phyloP scores from a whole-genome alignment of 805 yeast genomes.

The Priceomyces haplophilus region DNA sequence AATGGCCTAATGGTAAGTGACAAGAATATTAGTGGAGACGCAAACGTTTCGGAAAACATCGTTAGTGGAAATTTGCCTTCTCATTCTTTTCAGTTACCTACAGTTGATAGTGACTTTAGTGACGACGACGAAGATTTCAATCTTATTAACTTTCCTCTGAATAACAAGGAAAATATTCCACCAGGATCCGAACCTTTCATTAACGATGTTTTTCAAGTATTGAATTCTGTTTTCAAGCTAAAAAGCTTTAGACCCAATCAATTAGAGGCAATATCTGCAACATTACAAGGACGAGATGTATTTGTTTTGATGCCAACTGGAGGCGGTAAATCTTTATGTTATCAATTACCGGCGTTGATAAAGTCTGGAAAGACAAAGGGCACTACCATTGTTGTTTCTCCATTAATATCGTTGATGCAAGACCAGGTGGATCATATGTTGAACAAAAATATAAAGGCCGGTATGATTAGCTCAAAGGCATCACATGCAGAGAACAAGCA shows the following conservation, averaged over 20 bases:
- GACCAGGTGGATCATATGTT: constrained; percentile 87
- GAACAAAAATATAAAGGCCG: constrained; percentile 69
- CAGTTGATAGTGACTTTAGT: constrained; percentile 21
- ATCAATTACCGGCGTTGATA: constrained; percentile 89
- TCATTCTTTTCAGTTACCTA: background rate
- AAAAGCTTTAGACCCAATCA: constrained; percentile 76
- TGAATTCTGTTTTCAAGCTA: constrained; percentile 61
- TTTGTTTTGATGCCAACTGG: constrained; percentile 98
- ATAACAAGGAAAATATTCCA: constrained; percentile 17
- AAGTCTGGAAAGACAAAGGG: constrained; percentile 73
- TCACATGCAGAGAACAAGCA: constrained; percentile 58
- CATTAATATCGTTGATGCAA: constrained; percentile 93
- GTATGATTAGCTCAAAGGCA: constrained; percentile 81
- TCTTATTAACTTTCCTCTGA: constrained; percentile 17
- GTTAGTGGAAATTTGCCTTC: background rate
- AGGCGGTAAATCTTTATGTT: constrained; percentile 95
- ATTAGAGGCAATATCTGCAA: constrained; percentile 78
- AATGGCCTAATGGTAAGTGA: too few species aligned
- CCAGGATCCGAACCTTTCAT: constrained; percentile 57
- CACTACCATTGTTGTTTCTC: constrained; percentile 89
- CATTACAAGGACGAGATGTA: constrained; percentile 74
- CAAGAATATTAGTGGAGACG: background rate
- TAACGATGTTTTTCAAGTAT: constrained; percentile 56
- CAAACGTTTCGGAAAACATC: background rate
- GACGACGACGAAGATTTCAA: constrained; percentile 35